These are phyloP conservation scores for Cyberlindnera maritima DNA, from an alignment of 805 yeast genomes.

Conservation along the genomic window DNA sequence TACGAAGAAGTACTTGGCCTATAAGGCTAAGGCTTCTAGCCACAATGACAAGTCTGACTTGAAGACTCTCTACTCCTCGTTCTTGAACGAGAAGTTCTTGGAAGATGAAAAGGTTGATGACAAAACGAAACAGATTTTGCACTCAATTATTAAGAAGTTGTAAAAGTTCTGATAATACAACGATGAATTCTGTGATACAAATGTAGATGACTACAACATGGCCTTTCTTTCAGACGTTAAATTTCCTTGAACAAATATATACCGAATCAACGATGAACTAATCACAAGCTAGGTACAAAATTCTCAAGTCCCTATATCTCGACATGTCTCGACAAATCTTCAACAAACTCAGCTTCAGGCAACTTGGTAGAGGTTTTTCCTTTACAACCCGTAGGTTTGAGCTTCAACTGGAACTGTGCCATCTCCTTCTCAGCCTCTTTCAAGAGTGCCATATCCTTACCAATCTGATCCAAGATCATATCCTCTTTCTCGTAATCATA, in stretches of 20 bases:
- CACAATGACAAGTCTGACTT: constrained; percentile 33
- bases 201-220: too few species aligned
- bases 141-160: constrained; percentile 26
- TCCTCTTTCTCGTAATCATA: constrained; percentile 29
- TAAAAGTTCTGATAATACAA: constrained; percentile 1
- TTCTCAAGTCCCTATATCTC: neutral
- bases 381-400: neutral
- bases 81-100: constrained; percentile 34
- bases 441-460: constrained; percentile 19
- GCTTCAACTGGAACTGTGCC: neutral
- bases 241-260: too few species aligned
- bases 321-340: constrained; percentile 2
- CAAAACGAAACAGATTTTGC: constrained; percentile 21
- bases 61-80: constrained; percentile 24
- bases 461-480: constrained; percentile 24
- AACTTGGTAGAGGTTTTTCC: neutral
- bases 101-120: constrained; percentile 16
- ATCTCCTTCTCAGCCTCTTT: constrained; percentile 24
- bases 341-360: constrained; percentile 1
- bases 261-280: neutral
- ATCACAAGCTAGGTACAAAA: too few species aligned
- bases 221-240: too few species aligned
- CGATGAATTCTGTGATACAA: too few species aligned
- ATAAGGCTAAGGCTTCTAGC: constrained; percentile 41
- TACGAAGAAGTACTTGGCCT: constrained; percentile 68